Percentiles rank a stretch among this genome's conserved stretches.
phyloP scores from a whole-genome alignment of 371 early-diverging fungal species.

The Dipsacomyces acuminosporus region DNA sequence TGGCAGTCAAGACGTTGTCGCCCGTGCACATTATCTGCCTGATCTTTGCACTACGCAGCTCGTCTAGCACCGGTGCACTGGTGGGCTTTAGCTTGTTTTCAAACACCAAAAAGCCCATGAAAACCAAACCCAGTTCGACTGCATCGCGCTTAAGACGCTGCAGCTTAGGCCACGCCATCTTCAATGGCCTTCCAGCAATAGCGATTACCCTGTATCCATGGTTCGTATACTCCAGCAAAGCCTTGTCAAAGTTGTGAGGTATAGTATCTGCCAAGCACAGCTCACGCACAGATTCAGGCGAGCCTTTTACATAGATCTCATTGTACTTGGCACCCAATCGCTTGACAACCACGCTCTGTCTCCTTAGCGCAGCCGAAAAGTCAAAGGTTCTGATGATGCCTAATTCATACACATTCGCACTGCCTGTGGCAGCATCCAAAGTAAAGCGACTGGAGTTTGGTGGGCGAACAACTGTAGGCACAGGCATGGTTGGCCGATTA shows the following conservation, averaged over 20 bases:
- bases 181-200: slow-evolving; percentile 72
- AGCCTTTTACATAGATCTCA: slow-evolving; percentile 94
- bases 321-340: slow-evolving; percentile 61
- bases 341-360: slow-evolving; percentile 95
- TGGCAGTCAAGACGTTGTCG: slow-evolving; percentile 97
- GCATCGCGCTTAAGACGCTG: slow-evolving; percentile 76
- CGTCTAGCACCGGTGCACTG: slow-evolving; percentile 75
- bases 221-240: slow-evolving; percentile 81
- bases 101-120: slow-evolving; percentile 97
- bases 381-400: slow-evolving; percentile 94
- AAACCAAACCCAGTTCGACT: slow-evolving; percentile 79
- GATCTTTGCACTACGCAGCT: slow-evolving; percentile 83
- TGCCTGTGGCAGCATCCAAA: slow-evolving; percentile 11
- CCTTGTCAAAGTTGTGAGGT: slow-evolving; percentile 77
- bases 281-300: slow-evolving; percentile 88
- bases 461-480: slow-evolving; percentile 85
- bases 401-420: slow-evolving; percentile 55
- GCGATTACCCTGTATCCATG: slow-evolving; percentile 96
- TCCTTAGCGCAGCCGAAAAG: slow-evolving; percentile 85
- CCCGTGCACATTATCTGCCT: slow-evolving; percentile 99
- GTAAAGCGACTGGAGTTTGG: slow-evolving; percentile 57
- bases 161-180: slow-evolving; percentile 70
- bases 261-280: slow-evolving; percentile 77
- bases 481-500: slow-evolving; percentile 40
- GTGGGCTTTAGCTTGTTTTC: slow-evolving; percentile 97